Conservation (phyloP, 768 basidiomycete species). For the Mrakia blollopis region DNA sequence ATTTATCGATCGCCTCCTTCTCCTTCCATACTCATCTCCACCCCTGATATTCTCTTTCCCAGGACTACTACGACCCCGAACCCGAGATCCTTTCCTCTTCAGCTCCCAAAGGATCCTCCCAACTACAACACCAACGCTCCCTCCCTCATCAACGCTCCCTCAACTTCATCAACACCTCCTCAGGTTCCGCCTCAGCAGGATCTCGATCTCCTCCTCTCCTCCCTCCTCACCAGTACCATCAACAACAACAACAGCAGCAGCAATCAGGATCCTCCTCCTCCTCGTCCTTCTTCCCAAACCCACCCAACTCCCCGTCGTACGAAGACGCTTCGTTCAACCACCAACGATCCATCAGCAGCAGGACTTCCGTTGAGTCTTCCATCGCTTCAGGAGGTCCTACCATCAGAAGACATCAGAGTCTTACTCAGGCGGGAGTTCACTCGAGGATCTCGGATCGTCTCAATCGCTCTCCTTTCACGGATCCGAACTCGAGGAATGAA, state of each 20-base stretch:
- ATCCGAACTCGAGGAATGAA: background rate
- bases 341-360: conserved; percentile 10
- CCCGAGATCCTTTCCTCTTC: background rate
- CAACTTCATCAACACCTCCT: background rate
- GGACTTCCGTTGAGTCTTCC: background rate
- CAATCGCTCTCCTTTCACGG: conserved; percentile 13
- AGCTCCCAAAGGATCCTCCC: conserved; percentile 2
- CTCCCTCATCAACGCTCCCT: conserved; percentile 18
- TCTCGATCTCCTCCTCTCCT: conserved; percentile 14
- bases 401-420: conserved; percentile 11
- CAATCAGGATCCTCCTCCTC: background rate
- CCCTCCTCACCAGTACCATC: conserved; percentile 9
- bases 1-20: background rate
- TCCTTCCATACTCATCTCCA: background rate
- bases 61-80: background rate
- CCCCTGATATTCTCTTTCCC: background rate
- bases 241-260: background rate
- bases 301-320: background rate
- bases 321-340: background rate
- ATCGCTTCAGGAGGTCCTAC: background rate
- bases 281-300: background rate
- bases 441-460: conserved; percentile 25
- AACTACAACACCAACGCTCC: background rate
- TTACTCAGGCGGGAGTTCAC: conserved; percentile 25
- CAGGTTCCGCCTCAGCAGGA: background rate